Conservation (phyloP, 73 alveolate species). For the Stentor roeselii region DNA sequence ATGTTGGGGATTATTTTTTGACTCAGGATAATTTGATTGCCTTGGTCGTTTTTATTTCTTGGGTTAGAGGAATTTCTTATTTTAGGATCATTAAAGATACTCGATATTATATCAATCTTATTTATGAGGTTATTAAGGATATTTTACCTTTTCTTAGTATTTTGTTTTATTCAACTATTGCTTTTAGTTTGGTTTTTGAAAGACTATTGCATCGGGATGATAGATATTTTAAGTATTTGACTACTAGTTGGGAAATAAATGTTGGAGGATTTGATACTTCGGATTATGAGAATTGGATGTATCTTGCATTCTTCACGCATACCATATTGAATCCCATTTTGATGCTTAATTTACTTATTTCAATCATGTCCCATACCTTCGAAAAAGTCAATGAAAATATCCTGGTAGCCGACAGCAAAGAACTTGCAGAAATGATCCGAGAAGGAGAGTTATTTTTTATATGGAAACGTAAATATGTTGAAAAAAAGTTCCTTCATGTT, state of each 20-base stretch:
- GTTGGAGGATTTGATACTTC: slow-evolving; percentile 12
- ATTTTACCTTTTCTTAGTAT: background rate
- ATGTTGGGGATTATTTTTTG: background rate
- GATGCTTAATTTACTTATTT: background rate
- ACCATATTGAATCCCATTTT: background rate
- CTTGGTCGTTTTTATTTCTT: background rate
- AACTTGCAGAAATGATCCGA: background rate
- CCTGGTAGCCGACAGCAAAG: background rate
- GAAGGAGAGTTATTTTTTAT: background rate
- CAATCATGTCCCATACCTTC: slow-evolving; percentile 3
- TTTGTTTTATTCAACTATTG: background rate
- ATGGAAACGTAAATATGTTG: background rate
- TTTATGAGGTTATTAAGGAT: background rate
- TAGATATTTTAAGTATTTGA: background rate
- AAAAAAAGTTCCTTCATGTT: background rate
- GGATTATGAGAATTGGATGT: background rate
- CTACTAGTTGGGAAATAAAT: background rate
- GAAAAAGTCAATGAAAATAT: background rate
- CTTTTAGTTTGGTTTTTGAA: background rate
- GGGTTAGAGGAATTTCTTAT: slow-evolving; percentile 10
- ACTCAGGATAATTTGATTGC: background rate
- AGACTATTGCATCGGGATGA: background rate
- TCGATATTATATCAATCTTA: background rate
- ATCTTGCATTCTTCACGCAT: background rate
- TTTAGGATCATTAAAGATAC: background rate